Evolutionary conservation across 306 rosid genomes (phyloP).

Genomic region (Dalbergia cochinchinensis): DNA sequence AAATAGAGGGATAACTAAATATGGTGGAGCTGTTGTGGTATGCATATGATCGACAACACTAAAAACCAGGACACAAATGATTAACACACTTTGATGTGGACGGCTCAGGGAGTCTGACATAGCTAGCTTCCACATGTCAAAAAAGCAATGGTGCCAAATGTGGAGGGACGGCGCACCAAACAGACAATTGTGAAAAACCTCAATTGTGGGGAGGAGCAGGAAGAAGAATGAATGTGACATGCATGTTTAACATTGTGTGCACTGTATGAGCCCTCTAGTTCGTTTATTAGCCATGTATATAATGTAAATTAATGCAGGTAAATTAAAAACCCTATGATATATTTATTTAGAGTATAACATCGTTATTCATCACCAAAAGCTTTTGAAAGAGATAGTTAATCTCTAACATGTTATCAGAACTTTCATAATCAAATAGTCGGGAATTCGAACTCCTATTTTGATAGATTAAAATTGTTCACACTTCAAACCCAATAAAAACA

Average conservation of each 20-base stretch:
- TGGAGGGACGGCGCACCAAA: conserved; percentile 79
- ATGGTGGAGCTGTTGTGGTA: conserved; percentile 50
- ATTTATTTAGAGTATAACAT: too few species aligned
- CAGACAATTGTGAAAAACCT: conserved; percentile 49
- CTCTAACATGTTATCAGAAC: too few species aligned
- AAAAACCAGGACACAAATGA: conserved; percentile 57
- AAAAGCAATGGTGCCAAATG: conserved; percentile 59
- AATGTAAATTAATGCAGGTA: conserved; percentile 5
- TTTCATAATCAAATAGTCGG: too few species aligned
- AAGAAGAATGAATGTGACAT: conserved; percentile 41
- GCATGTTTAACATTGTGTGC: not conserved
- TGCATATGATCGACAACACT: conserved; percentile 40
- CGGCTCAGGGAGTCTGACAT: conserved; percentile 57
- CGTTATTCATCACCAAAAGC: too few species aligned
- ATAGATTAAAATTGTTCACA: too few species aligned
- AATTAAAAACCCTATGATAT: not conserved
- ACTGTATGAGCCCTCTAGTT: conserved; percentile 21
- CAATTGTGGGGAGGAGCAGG: conserved; percentile 38
- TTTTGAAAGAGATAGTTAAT: too few species aligned
- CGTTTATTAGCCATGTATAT: not conserved
- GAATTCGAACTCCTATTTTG: too few species aligned
- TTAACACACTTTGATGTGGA: conserved; percentile 54
- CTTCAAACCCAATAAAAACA: too few species aligned
- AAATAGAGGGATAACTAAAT: not conserved
- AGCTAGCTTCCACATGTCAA: conserved; percentile 56